Evolutionary conservation across 2,329 filamentous ascomycete species (phyloP), one percentile per base, ranked within the genome.

Genomic region (Arthrobotrys entomopaga): DNA sequence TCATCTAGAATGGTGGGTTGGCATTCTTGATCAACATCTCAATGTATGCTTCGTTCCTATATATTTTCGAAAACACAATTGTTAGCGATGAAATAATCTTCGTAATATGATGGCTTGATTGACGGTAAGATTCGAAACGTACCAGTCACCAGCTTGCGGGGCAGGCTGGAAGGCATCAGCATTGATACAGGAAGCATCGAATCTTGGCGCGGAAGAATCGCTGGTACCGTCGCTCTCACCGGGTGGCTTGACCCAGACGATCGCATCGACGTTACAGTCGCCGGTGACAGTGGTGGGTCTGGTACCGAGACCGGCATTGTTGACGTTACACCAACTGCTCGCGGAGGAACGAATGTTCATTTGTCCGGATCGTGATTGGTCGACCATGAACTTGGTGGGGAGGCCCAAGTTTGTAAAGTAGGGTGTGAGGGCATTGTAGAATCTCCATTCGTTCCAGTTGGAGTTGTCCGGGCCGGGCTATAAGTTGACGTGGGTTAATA

Each of bases 241-340:
- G 76, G 89, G 89, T 3, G 89, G 89, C 84, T 90, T 91, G 77
- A 90, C 83, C 89, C 89, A 90, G 67, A 90, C 88, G 77, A 90
- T 88, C 46, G 88, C 87, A 80, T 91, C 89, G 38, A 86, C 83
- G 16, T 88, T 82, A 1, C 81, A 79, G 76, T 87, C 84, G 13
- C 86, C 87, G 7, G 88, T 90, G 79, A 86, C 82, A n/a, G 87
- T 83, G 2, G 86, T 86, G 1, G 88, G 88, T n/a, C 87, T 85
- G n/a, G 81, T 81, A 72, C 89, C 89, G 75, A 90, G 90, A 6
- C 89, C 88, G 69, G 87, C 86, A 34, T 85, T 86, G 54, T 82
- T 84, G 73, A 89, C 84, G 79, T 89, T 90, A 83, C 88, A 90
- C 88, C 89, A 90, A 79, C 90, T 84, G 48, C 88, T 88, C 87